phyloP scores from a whole-genome alignment of 164 flowering plant genomes.

The Kingdonia uniflora region DNA sequence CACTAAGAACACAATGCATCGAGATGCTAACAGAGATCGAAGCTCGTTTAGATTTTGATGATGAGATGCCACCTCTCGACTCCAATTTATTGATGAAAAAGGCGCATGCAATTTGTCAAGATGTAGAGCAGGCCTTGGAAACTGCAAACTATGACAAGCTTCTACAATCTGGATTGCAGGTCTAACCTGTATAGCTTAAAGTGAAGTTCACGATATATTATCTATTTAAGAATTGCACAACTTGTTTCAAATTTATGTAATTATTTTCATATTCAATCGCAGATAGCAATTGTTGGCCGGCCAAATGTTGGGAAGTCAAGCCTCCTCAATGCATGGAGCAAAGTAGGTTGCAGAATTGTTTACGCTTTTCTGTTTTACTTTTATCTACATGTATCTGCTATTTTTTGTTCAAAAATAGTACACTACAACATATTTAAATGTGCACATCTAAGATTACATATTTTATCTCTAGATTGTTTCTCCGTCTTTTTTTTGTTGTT shows the following conservation, averaged over 20 bases:
- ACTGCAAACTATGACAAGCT: constrained; percentile 87
- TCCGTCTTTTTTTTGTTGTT: too few relatives aligned
- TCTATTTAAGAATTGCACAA: not conserved
- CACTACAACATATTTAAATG: too few relatives aligned
- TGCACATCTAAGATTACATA: too few relatives aligned
- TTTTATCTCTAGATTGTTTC: too few relatives aligned
- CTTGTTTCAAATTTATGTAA: not conserved
- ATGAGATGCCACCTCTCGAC: constrained; percentile 93
- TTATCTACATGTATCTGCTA: too few relatives aligned
- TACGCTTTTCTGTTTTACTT: not conserved
- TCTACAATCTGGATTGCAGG: constrained; percentile 91
- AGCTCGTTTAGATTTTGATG: constrained; percentile 97
- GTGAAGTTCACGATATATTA: too few relatives aligned
- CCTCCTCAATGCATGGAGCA: constrained; percentile 99
- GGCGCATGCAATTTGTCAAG: constrained; percentile 47
- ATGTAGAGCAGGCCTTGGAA: constrained; percentile 67
- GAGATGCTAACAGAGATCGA: constrained; percentile 91
- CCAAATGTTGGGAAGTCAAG: constrained; percentile 99
- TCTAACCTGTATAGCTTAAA: constrained; percentile 10
- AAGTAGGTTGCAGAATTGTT: constrained; percentile 44
- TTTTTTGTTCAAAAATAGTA: too few relatives aligned
- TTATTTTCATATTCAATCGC: constrained; percentile 16
- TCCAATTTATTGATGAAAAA: constrained; percentile 27
- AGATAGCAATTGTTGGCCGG: constrained; percentile 96
- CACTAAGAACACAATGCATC: constrained; percentile 64